Conservation (phyloP, 768 basidiomycete genomes). For the Paxillus rubicundulus region DNA sequence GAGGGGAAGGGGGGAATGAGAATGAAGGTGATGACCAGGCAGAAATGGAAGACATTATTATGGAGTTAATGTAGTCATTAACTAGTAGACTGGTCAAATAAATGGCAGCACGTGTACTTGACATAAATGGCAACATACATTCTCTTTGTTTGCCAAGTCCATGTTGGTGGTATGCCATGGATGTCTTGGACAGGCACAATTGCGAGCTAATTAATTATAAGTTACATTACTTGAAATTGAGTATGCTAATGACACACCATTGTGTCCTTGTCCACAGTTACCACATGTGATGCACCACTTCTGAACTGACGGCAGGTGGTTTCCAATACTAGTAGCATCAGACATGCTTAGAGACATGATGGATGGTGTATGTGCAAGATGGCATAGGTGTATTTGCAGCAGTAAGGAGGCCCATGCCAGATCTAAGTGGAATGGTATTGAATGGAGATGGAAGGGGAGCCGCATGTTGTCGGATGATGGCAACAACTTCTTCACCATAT, state of each 20-base stretch:
- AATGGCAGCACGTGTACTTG: too few relatives aligned
- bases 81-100: neutral
- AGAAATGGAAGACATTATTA: too few relatives aligned
- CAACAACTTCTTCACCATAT: neutral
- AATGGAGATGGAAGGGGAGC: neutral
- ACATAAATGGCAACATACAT: neutral
- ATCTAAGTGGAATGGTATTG: neutral
- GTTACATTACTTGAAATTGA: neutral
- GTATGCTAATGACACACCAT: neutral
- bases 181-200: neutral
- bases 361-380: too few relatives aligned
- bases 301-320: neutral
- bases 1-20: neutral
- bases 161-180: neutral
- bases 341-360: too few relatives aligned
- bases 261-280: slow-evolving; percentile 2
- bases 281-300: slow-evolving; percentile 1
- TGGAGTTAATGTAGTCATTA: neutral
- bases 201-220: neutral
- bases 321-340: too few relatives aligned
- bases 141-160: neutral
- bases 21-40: neutral
- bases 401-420: neutral
- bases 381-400: too few relatives aligned
- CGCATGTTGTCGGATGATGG: neutral